Evolutionary conservation across 768 basidiomycete species (phyloP).

Genomic region (Suillus discolor): DNA sequence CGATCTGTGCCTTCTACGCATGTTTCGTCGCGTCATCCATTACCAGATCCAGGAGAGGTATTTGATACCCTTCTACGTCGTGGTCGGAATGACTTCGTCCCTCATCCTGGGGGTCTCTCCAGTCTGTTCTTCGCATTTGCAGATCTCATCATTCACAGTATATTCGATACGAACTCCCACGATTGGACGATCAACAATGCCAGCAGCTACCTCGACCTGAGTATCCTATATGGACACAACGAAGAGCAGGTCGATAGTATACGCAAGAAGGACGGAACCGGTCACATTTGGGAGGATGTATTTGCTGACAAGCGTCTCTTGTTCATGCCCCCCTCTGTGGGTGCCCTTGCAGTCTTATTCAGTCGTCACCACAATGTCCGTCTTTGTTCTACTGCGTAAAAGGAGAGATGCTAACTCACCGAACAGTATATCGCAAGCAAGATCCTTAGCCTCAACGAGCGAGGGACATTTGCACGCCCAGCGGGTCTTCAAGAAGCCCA

Average conservation of each 20-base stretch:
- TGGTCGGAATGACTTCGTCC: conserved; percentile 37
- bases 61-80: conserved; percentile 69
- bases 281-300: conserved; percentile 65
- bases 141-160: conserved; percentile 70
- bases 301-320: conserved; percentile 69
- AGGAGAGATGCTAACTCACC: conserved; percentile 12
- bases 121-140: conserved; percentile 81
- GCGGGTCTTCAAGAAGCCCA: conserved; percentile 20
- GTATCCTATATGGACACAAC: conserved; percentile 70
- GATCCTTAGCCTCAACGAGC: conserved; percentile 70
- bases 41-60: conserved; percentile 68
- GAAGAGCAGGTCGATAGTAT: conserved; percentile 49
- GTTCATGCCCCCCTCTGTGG: conserved; percentile 72
- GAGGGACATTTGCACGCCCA: conserved; percentile 41
- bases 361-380: conserved; percentile 75
- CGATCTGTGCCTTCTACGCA: conserved; percentile 59
- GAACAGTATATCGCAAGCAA: conserved; percentile 68
- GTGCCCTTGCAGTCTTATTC: conserved; percentile 69
- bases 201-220: conserved; percentile 78
- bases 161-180: conserved; percentile 58
- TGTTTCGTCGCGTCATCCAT: conserved; percentile 41
- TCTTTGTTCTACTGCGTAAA: conserved; percentile 13
- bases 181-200: conserved; percentile 61
- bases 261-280: conserved; percentile 65
- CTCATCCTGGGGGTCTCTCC: conserved; percentile 72